These are phyloP conservation scores for Gautieria morchelliformis DNA, from an alignment of 768 basidiomycete genomes.

Conservation along the genomic window DNA sequence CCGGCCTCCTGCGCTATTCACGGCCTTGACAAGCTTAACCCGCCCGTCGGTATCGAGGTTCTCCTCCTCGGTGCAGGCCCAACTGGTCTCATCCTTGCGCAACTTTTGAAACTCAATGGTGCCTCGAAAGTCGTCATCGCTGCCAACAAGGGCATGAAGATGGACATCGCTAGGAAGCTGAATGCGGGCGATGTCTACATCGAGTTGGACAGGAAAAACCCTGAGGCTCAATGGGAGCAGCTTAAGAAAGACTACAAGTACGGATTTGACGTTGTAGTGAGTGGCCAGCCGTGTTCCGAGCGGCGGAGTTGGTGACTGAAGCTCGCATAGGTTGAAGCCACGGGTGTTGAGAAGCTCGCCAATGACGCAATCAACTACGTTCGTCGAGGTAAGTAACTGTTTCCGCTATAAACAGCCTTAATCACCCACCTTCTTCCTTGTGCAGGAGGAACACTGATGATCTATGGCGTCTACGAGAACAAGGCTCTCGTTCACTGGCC, in stretches of 20 bases:
- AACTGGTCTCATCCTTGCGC: slow-evolving; percentile 83
- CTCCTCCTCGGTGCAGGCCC: slow-evolving; percentile 86
- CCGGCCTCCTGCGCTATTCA: slow-evolving; percentile 89
- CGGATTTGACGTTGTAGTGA: slow-evolving; percentile 78
- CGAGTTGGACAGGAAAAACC: slow-evolving; percentile 69
- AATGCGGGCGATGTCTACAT: slow-evolving; percentile 79
- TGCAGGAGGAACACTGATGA: slow-evolving; percentile 63
- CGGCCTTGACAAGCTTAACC: slow-evolving; percentile 79
- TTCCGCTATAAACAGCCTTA: not conserved
- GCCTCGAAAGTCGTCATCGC: slow-evolving; percentile 75
- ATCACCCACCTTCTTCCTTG: not conserved
- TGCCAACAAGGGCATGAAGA: slow-evolving; percentile 86
- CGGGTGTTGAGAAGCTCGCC: slow-evolving; percentile 80
- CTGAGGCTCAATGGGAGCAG: slow-evolving; percentile 70
- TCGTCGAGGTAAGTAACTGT: slow-evolving; percentile 35
- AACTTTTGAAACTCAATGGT: slow-evolving; percentile 81
- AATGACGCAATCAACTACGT: slow-evolving; percentile 87
- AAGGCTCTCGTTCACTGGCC: slow-evolving; percentile 80
- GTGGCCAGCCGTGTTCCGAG: not conserved
- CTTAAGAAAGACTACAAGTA: slow-evolving; percentile 75
- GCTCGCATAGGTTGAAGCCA: slow-evolving; percentile 42
- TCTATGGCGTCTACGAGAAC: slow-evolving; percentile 88
- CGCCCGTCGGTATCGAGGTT: slow-evolving; percentile 76
- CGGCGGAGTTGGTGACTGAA: not conserved
- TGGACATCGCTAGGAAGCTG: slow-evolving; percentile 72